Conservation (phyloP, 306 rosid species). For the Citrullus colocynthis region DNA sequence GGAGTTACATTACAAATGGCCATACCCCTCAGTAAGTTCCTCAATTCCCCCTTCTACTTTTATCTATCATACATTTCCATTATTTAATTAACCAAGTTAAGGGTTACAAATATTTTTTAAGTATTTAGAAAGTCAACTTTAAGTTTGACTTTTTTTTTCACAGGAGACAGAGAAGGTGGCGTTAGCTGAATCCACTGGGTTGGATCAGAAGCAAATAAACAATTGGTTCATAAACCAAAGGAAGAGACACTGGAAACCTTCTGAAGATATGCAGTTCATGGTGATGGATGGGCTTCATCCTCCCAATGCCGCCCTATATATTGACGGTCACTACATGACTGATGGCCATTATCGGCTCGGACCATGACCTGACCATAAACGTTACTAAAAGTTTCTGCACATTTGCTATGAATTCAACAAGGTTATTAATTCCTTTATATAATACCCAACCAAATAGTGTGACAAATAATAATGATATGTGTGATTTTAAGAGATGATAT, state of each 20-base stretch:
- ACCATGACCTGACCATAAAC: constrained; percentile 25
- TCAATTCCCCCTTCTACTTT: neutral
- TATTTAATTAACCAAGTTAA: too few species aligned
- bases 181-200: constrained; percentile 84
- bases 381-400: neutral
- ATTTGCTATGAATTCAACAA: neutral
- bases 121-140: neutral
- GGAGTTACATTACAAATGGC: constrained; percentile 99
- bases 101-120: too few species aligned
- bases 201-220: constrained; percentile 94
- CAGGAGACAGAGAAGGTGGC: constrained; percentile 98
- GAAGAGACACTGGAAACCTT: constrained; percentile 98
- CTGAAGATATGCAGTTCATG: constrained; percentile 97
- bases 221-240: constrained; percentile 99
- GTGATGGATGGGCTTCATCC: constrained; percentile 94
- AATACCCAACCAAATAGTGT: constrained; percentile 1
- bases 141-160: neutral
- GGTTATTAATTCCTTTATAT: neutral
- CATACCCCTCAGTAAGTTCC: constrained; percentile 72
- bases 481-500: neutral
- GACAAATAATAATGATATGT: neutral
- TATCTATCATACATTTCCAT: neutral
- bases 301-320: constrained; percentile 53
- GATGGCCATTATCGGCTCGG: constrained; percentile 85
- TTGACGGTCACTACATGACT: constrained; percentile 66